Base-by-base conservation (phyloP, 1,284 basidiomycete species). In the Cryptococcus sp. region DNA sequence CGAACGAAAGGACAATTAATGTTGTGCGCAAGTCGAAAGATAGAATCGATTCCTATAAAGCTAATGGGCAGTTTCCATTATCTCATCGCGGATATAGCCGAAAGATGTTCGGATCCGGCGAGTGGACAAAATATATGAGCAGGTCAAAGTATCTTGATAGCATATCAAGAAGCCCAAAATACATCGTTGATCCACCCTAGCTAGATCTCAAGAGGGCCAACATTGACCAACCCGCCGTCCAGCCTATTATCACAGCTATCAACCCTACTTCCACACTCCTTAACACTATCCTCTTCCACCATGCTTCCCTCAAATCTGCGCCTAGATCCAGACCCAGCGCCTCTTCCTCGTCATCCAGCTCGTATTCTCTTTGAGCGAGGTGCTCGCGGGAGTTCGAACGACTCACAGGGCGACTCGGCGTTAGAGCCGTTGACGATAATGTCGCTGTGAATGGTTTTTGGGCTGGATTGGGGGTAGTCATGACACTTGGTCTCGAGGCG, bases 131-230 rank as follows among this genome's bases (percentile, higher is more conserved):
- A 23, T 23, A 23, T 23, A 23, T 23, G 23, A 23, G 23, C 23
- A 23, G 23, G 23, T 23, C 23, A 23, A 23, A 23, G 23, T 23
- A 23, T 23, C 23, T 23, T 23, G 23, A 23, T 23, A 23, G 23
- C 23, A 23, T 23, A 23, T 23, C 23, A 23, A 23, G 23, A 23
- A 23, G 23, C 23, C 23, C 23, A 23, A 23, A 23, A 23, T 23
- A 23, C 23, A 44, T 45, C 23, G 23, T 14, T 6, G 1, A 52
- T 33, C 4, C 32, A 8, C 23, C 15, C 55, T 60, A 65, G 44
- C 67, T 68, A n/a, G 63, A 66, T n/a, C 64, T 45, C 43, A 71
- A 53, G 4, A 71, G 50, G 31, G 62, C 67, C 31, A 71, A 52
- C 61, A 71, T 64, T 5, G 49, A 57, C 68, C 68, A 71, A 0